Conservation (phyloP, 495 filamentous ascomycete species). For the Neurospora sp. region DNA sequence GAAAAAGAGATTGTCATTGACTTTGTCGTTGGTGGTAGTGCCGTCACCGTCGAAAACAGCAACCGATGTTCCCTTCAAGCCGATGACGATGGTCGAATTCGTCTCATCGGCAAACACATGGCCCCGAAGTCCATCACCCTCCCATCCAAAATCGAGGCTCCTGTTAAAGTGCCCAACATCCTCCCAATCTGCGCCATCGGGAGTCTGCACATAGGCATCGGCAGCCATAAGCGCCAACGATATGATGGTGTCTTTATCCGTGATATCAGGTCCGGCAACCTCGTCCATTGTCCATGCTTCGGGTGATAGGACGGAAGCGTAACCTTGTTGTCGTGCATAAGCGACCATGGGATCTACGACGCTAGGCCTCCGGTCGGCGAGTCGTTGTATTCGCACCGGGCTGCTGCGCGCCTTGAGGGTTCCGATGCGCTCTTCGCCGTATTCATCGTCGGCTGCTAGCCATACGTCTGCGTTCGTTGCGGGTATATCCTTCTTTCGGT, state of each 20-base stretch:
- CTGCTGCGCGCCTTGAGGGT: conserved; percentile 48
- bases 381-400: conserved; percentile 59
- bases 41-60: conserved; percentile 92
- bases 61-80: conserved; percentile 79
- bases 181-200: conserved; percentile 68
- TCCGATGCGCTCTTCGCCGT: conserved; percentile 32
- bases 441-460: conserved; percentile 56
- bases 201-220: conserved; percentile 73
- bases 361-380: conserved; percentile 65
- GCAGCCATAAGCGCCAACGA: conserved; percentile 78
- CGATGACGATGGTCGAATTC: conserved; percentile 83
- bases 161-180: conserved; percentile 77
- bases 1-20: conserved; percentile 96
- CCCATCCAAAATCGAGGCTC: conserved; percentile 80
- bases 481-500: conserved; percentile 61
- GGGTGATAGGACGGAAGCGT: conserved; percentile 46
- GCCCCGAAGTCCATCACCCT: conserved; percentile 76
- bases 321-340: conserved; percentile 51
- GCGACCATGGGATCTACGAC: conserved; percentile 69
- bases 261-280: conserved; percentile 67
- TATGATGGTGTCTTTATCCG: conserved; percentile 75
- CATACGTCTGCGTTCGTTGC: conserved; percentile 49
- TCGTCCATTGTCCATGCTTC: conserved; percentile 80
- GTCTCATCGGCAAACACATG: conserved; percentile 82
- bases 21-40: conserved; percentile 93